Evolutionary conservation across 257 asterid species (phyloP), one percentile per base, ranked within the genome.

Genomic region (Vinca minor): DNA sequence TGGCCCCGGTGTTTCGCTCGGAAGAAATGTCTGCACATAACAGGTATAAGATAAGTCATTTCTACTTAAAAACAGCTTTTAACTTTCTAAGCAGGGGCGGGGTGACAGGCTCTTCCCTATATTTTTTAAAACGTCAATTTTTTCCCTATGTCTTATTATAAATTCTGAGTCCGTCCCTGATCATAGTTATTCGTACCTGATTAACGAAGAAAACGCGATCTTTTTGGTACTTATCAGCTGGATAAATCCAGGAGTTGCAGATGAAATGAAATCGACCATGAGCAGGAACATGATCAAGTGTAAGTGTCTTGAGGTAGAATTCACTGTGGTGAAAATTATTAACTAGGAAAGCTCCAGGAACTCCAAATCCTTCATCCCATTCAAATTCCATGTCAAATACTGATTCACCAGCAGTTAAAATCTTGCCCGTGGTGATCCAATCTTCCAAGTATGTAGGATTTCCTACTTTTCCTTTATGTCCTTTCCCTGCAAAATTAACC

Each of bases 211-310:
- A 78, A 34, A 78, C 7, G 12, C 83, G 78, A 44, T 62, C 76
- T 2, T 65, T 54, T 25, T 59, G 65, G 59, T 78, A 78, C n/a
- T 61, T 71, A 4, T 59, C 32, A 18, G 75, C 70, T 0, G 78
- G 80, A 15, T 71, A 74, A 23, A 74, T 78, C 83, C 83, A 78
- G 35, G 83, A 78, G 39, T 74, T 61, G 46, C 83, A 78, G 11
- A 61, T 62, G n/a, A 78, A 78, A 25, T 63, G 73, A 17, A 74
- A 8, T 2, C 6, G 35, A 1, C 70, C 77, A 42, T 69, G 76
- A 25, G 36, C 50, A 26, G 77, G 73, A 41, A 65, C 63, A 50
- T 71, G 59, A 53, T 78, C 73, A 58, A 78, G 78, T 0, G 78
- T 71, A 29, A 78, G 66, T 4, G 80, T 71, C 62, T 78, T 78